Base-by-base conservation (phyloP, 805 yeast genomes). In the Candida odintsovae region DNA sequence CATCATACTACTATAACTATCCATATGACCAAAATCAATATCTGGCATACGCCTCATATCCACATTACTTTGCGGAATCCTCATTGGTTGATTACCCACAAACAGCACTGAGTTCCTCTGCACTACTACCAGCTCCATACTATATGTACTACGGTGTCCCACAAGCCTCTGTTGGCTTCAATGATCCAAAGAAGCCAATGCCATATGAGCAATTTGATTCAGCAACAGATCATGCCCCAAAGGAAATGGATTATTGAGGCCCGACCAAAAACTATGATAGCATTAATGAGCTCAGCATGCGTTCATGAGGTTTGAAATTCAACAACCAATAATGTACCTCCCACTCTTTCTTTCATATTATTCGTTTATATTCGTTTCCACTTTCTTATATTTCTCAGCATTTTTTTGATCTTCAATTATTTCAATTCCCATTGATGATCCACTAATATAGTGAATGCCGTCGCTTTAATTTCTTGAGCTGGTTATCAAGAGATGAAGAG, bases 61-160 rank as follows among this genome's bases (percentile, higher is more conserved):
- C 63, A 41, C 57, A 52, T 41, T 57, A 47, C 41, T 54, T 55
- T 46, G 54, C 57, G 18, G 59, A 57, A 3, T 43, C 51, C 7
- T 38, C 56, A 6, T 44, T 52, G 50, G 49, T 50, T 35, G 62
- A 57, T 16, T 55, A 49, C 33, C 41, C 55, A n/a, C 45, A 41
- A 47, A 6, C 53, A 18, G 35, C 50, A 26, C 48, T 45, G 18
- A 49, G 42, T 19, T 44, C 58, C 11, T 36, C 47, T 6, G 53
- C 40, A 9, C n/a, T 49, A 7, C 52, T 54, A 22, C 63, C 60
- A n/a, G 58, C 62, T 12, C 65, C 65, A 36, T 59, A 56, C 39
- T 62, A 60, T 45, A 60, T 57, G 64, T 61, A 61, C 40, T 61
- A 58, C 42, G 49, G 59, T 16, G 53, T 58, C 41, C 59, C 64